Evolutionary conservation across 768 basidiomycete genomes (phyloP).

Genomic region (Mycena haematopus): DNA sequence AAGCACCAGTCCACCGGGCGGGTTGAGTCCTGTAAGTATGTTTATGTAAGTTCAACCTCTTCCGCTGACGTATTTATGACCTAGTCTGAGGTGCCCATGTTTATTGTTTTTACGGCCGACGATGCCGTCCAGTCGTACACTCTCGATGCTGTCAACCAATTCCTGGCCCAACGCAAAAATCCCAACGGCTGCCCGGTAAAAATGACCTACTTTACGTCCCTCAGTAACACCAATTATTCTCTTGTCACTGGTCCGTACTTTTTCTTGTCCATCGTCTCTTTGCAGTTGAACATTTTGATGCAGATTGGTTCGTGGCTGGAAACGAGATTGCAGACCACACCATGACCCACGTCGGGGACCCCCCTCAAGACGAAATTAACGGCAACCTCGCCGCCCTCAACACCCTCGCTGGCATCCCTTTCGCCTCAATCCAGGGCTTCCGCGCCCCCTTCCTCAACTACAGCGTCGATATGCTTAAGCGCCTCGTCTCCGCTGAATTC

Average conservation of each 20-base stretch:
- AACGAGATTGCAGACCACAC: not conserved
- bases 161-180: not conserved
- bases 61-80: not conserved
- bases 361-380: not conserved
- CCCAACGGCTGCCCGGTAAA: not conserved
- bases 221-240: not conserved
- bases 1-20: not conserved
- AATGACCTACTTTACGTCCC: not conserved
- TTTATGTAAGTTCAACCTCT: not conserved
- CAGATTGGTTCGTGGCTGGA: not conserved
- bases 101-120: not conserved
- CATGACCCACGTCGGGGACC: not conserved
- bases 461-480: not conserved
- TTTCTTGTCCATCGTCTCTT: not conserved
- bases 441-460: not conserved
- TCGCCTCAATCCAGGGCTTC: not conserved
- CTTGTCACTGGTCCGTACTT: not conserved
- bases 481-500: not conserved
- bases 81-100: not conserved
- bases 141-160: not conserved
- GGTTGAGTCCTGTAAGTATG: not conserved
- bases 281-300: not conserved
- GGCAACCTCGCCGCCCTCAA: not conserved
- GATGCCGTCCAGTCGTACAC: not conserved
- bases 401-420: not conserved